These are phyloP conservation scores for Phymatotrichopsis omnivora DNA, from an alignment of 2,329 filamentous ascomycete genomes.

Conservation along the genomic window DNA sequence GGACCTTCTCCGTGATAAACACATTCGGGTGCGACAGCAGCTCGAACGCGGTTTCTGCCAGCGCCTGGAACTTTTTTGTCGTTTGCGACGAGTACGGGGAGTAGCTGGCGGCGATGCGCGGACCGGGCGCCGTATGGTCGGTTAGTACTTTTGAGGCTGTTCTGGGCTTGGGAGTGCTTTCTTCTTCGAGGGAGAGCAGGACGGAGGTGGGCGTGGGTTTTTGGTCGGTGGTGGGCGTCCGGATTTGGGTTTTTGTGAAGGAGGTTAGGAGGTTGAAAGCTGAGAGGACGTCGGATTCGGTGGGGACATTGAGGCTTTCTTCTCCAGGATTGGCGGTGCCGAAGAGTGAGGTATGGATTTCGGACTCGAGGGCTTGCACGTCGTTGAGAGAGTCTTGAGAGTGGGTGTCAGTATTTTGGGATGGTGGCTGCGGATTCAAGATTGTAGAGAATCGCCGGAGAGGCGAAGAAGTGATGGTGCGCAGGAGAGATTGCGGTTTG, in stretches of 20 bases:
- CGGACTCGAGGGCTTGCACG: no score
- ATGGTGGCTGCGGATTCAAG: no score
- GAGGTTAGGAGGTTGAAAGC: constrained; percentile 21
- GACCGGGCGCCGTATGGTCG: neutral
- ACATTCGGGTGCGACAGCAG: constrained; percentile 17
- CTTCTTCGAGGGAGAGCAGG: constrained; percentile 19
- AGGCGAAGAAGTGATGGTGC: no score
- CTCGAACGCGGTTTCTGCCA: constrained; percentile 18
- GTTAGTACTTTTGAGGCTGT: neutral
- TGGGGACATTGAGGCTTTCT: no score
- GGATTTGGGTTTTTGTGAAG: neutral
- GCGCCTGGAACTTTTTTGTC: constrained; percentile 1
- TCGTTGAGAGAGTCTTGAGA: no score
- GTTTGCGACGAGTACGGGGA: neutral
- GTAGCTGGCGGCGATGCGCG: neutral
- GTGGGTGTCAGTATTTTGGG: no score
- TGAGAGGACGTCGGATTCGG: constrained; percentile 25
- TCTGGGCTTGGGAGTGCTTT: neutral
- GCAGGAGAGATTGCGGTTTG: no score
- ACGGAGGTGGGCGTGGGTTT: constrained; percentile 14
- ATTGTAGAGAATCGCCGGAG: no score
- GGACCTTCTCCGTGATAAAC: constrained; percentile 55
- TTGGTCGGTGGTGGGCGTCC: neutral
- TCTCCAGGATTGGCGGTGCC: no score
- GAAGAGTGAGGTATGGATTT: no score